Evolutionary conservation across 345 rosid genomes (phyloP).

Genomic region (Dovyalis caffra): DNA sequence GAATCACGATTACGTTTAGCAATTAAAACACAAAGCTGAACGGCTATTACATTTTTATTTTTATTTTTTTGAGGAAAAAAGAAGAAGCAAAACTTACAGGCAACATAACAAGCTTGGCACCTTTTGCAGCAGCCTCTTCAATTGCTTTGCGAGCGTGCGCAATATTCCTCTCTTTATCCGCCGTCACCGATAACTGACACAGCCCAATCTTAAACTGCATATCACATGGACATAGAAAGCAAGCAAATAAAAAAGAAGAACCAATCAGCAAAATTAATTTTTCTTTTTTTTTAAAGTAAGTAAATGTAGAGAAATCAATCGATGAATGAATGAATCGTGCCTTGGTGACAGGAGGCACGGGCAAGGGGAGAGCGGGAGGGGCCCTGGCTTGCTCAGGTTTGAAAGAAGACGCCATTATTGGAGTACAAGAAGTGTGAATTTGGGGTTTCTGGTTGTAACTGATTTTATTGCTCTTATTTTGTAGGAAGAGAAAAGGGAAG

Average conservation of each 20-base stretch:
- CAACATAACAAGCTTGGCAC: slow-evolving; percentile 77
- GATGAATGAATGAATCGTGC: slow-evolving; percentile 18
- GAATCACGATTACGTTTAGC: background rate
- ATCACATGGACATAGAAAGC: background rate
- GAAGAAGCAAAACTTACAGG: slow-evolving; percentile 48
- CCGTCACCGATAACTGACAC: slow-evolving; percentile 73
- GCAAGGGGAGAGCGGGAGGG: slow-evolving; percentile 75
- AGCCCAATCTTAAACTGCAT: slow-evolving; percentile 75
- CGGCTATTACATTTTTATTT: too few relatives aligned
- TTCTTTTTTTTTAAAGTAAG: too few relatives aligned
- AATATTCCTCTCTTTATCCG: slow-evolving; percentile 77
- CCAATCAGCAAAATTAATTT: slow-evolving; percentile 8
- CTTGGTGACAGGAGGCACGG: slow-evolving; percentile 70
- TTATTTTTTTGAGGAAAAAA: background rate
- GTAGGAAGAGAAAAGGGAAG: background rate
- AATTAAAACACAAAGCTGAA: too few relatives aligned
- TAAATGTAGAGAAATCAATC: background rate
- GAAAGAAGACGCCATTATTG: slow-evolving; percentile 49
- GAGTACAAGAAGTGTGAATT: background rate
- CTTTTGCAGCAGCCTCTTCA: slow-evolving; percentile 69
- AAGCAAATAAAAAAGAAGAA: background rate
- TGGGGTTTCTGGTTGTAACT: background rate
- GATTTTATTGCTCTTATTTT: background rate
- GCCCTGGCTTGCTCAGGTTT: slow-evolving; percentile 74
- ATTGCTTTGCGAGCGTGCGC: slow-evolving; percentile 64